A percentile compares a stretch with the other conserved stretches of the same genome.
Evolutionary conservation across 176 grass and related monocot species (phyloP).

Genomic region (Otatea glauca): DNA sequence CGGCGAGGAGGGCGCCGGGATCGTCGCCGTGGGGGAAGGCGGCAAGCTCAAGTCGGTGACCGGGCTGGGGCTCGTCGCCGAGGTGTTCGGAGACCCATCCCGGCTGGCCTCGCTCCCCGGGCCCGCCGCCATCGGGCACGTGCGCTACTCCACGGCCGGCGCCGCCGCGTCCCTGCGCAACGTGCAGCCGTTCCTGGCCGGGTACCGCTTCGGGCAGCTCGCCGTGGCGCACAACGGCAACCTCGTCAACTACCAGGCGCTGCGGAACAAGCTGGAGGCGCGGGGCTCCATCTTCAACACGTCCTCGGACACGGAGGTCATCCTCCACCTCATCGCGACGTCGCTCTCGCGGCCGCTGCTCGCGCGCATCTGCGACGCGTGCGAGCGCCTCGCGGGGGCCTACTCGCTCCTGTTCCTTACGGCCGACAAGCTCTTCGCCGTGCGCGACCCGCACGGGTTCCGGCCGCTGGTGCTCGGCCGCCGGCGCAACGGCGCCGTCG

Average conservation of each 20-base stretch:
- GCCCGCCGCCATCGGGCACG: no score
- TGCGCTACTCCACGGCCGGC: no score
- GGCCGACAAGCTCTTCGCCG: constrained; percentile 63
- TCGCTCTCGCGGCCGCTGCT: constrained; percentile 64
- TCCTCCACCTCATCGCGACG: constrained; percentile 76
- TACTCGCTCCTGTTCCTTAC: constrained; percentile 76
- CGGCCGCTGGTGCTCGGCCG: constrained; percentile 79
- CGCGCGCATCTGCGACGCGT: constrained; percentile 62
- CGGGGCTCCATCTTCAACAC: constrained; percentile 76
- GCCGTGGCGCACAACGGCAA: constrained; percentile 77
- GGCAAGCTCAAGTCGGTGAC: no score
- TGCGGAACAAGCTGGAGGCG: constrained; percentile 64
- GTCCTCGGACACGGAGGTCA: constrained; percentile 74
- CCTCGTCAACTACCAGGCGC: constrained; percentile 65
- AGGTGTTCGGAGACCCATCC: no score
- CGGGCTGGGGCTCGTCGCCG: no score
- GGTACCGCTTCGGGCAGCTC: no score
- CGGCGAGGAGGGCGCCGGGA: constrained; percentile 75
- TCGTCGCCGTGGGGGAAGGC: constrained; percentile 50
- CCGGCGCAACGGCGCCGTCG: constrained; percentile 60
- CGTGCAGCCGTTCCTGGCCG: no score
- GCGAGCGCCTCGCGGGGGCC: constrained; percentile 59
- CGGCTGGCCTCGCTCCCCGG: no score
- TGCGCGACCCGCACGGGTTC: constrained; percentile 78
- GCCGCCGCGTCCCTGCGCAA: no score